Percentiles rank a stretch among this genome's conserved stretches.
phyloP scores from a whole-genome alignment of 2,329 filamentous ascomycete species.

The Amylocarpus encephaloides region DNA sequence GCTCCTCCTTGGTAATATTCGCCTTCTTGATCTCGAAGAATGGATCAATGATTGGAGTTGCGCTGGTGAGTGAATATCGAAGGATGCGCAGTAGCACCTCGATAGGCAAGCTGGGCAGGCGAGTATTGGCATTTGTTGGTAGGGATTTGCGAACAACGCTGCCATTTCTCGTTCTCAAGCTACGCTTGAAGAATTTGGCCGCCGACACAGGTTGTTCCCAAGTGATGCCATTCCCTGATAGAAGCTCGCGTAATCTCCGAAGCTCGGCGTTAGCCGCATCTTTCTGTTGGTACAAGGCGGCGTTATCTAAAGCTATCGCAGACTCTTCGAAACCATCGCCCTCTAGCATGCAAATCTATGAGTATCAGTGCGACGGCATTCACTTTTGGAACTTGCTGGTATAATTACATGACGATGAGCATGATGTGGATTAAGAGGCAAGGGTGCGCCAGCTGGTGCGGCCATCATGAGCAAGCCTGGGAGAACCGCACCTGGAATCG shows the following conservation, averaged over 20 bases:
- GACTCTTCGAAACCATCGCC: not conserved
- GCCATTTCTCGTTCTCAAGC: not conserved
- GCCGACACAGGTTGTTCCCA: not conserved
- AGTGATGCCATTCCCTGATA: not conserved
- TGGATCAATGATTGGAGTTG: conserved; percentile 47
- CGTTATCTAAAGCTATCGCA: not conserved
- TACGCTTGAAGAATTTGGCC: not conserved
- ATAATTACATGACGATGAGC: not conserved
- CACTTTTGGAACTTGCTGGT: not conserved
- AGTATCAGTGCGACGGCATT: not conserved
- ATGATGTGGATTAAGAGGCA: no score
- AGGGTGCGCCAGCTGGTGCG: no score
- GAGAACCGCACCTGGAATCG: no score
- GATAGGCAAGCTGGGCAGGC: not conserved
- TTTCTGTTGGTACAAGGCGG: not conserved
- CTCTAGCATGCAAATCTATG: conserved; percentile 1
- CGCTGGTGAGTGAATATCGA: conserved; percentile 44
- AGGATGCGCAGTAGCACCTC: conserved; percentile 38
- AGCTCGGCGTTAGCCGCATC: not conserved
- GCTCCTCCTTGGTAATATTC: conserved; percentile 40
- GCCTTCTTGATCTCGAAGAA: conserved; percentile 40
- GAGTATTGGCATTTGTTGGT: not conserved
- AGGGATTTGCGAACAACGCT: not conserved
- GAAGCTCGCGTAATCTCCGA: not conserved
- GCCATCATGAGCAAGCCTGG: no score